Conservation (phyloP, 805 yeast genomes). For the Myxozyma mucilagina region DNA sequence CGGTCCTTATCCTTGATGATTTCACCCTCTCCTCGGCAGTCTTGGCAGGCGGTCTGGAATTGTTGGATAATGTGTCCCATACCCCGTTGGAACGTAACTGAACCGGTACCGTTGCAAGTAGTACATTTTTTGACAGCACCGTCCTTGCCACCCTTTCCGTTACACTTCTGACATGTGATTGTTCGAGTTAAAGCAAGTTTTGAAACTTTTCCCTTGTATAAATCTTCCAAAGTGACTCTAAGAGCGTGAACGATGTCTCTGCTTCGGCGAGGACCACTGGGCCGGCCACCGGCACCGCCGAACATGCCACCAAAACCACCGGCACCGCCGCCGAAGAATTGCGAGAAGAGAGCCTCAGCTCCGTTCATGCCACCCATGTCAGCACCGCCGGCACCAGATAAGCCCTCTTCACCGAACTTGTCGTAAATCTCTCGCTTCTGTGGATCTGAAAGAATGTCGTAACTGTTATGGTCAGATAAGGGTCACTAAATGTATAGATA, state of each 20-base stretch:
- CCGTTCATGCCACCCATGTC: constrained; percentile 67
- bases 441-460: constrained; percentile 83
- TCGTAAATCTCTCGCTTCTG: constrained; percentile 90
- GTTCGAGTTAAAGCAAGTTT: constrained; percentile 94
- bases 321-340: constrained; percentile 81
- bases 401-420: constrained; percentile 89
- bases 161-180: constrained; percentile 80
- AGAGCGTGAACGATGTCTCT: constrained; percentile 89
- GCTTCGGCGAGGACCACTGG: constrained; percentile 36
- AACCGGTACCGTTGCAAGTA: constrained; percentile 88
- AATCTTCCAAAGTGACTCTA: constrained; percentile 83
- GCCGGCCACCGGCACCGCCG: constrained; percentile 41
- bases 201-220: constrained; percentile 90
- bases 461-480: constrained; percentile 34
- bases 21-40: constrained; percentile 90
- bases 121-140: constrained; percentile 86
- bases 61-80: constrained; percentile 99
- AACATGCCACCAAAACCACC: constrained; percentile 44
- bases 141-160: constrained; percentile 94
- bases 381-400: constrained; percentile 73
- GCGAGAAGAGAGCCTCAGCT: constrained; percentile 73
- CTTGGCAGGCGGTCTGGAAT: constrained; percentile 92
- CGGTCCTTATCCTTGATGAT: constrained; percentile 82
- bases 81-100: constrained; percentile 88
- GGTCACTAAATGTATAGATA: constrained; percentile 46